Evolutionary conservation across 202 grass and related monocot genomes (phyloP), one percentile per base, ranked within the genome.

Genomic region (Saccharum hybrid): DNA sequence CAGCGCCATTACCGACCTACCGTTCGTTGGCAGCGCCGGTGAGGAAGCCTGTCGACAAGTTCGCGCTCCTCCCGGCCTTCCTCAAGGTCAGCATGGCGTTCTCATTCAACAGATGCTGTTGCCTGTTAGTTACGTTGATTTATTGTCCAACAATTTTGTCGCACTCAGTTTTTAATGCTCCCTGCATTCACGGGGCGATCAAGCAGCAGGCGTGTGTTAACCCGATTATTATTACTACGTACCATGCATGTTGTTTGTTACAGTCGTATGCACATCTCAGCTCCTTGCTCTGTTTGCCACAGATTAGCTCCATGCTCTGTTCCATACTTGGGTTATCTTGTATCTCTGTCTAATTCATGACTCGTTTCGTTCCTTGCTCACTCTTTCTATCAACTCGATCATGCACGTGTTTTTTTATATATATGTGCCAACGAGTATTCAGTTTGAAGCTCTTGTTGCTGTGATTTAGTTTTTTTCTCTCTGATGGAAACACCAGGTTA

Each of bases 41-140:
- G 33, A 82, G 84, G 54, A 89, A 90, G 16, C 72, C 90, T 7
- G 79, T 97, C 19, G 88, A 93, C 84, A 97, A 93, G 75, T 91
- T 96, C 41, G 78, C 86, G 42, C 86, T 96, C 46, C 86, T 91
- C 37, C 86, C 90, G 48, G 86, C 88, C 51, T 96, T 93, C 80
- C 87, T 93, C 23, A 91, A 91, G 90, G 94, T 84, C 7, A 68
- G 26, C 26, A 26, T 18, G 38, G 2, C 66, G 3, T 10, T 21
- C 15, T 37, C 7, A 40, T 39, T 68, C 14, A 10, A 39, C 34
- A 19, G 34, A 26, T 26, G 26, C 26, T 68, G 19, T 5, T 68
- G 36, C 18, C 16, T 18, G 18, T 21, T 68, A 26, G 26, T 26
- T 26, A 26, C 26, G 26, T 26, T 1, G 33, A 68, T 67, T 7